These are phyloP conservation scores for Kodamaea suecica DNA, from an alignment of 1,139 yeast species.

Conservation along the genomic window DNA sequence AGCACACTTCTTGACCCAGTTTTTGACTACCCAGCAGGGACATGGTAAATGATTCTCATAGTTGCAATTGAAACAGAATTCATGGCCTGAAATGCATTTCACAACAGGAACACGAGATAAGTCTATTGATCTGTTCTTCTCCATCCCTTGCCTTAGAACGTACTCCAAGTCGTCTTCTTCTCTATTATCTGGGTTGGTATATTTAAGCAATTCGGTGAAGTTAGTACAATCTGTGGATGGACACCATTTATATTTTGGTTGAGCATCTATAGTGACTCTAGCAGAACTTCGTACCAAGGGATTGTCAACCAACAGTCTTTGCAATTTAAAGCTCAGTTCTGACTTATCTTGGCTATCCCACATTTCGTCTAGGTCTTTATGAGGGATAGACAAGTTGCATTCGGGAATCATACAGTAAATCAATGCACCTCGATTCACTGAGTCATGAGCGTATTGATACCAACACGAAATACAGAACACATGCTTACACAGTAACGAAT, in stretches of 20 bases:
- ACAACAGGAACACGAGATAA: slow-evolving; percentile 38
- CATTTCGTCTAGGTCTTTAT: slow-evolving; percentile 25
- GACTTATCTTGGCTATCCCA: slow-evolving; percentile 10
- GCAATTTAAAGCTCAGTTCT: slow-evolving; percentile 9
- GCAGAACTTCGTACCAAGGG: slow-evolving; percentile 29
- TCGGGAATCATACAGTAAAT: slow-evolving; percentile 62
- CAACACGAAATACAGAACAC: slow-evolving; percentile 69
- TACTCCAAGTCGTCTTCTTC: slow-evolving; percentile 29
- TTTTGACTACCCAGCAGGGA: slow-evolving; percentile 65
- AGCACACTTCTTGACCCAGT: slow-evolving; percentile 77
- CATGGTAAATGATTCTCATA: slow-evolving; percentile 80
- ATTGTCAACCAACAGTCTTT: slow-evolving; percentile 10
- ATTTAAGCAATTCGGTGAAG: slow-evolving; percentile 47
- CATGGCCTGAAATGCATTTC: slow-evolving; percentile 61
- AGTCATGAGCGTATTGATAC: slow-evolving; percentile 51
- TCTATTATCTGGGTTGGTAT: slow-evolving; percentile 17
- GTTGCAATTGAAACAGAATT: slow-evolving; percentile 78
- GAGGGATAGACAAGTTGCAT: slow-evolving; percentile 35
- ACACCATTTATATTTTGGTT: slow-evolving; percentile 65
- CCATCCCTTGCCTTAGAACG: slow-evolving; percentile 10
- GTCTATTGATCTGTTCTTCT: slow-evolving; percentile 11
- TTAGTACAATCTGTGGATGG: slow-evolving; percentile 81
- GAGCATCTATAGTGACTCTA: slow-evolving; percentile 49
- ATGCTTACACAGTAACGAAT: slow-evolving; percentile 66
- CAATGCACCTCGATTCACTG: slow-evolving; percentile 51